Conservation (phyloP, 345 rosid species). For the Melastoma malabathricum region DNA sequence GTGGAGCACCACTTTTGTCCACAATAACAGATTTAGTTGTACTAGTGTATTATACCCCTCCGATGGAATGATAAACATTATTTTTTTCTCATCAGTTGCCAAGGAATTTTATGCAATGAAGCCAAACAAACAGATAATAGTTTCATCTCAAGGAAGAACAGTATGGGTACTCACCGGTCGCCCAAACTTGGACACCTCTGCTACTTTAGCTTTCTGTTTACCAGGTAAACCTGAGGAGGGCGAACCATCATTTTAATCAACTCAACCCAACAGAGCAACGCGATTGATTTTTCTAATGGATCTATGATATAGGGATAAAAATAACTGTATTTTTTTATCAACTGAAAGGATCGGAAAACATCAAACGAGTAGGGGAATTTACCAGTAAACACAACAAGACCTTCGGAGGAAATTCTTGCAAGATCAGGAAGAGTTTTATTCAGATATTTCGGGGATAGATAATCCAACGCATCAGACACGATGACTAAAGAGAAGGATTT, state of each 20-base stretch:
- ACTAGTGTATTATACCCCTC: no score
- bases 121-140: neutral
- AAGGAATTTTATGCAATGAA: neutral
- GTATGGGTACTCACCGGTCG: constrained; percentile 54
- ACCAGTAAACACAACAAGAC: constrained; percentile 73
- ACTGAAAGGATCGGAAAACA: constrained; percentile 1
- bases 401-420: constrained; percentile 77
- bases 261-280: neutral
- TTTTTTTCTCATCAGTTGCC: no score
- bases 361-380: constrained; percentile 2
- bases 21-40: no score
- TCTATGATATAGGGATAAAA: neutral
- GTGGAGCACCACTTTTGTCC: no score
- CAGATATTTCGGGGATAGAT: constrained; percentile 81
- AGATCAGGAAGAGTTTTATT: constrained; percentile 89
- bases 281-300: neutral
- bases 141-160: neutral
- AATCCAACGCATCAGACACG: constrained; percentile 90
- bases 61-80: no score
- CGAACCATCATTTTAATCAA: constrained; percentile 2
- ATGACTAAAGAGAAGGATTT: constrained; percentile 91
- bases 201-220: constrained; percentile 66
- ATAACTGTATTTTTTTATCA: neutral
- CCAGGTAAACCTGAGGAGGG: constrained; percentile 62
- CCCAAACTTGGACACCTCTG: constrained; percentile 80